These are phyloP conservation scores for Naumovozyma baii DNA, from an alignment of 805 yeast genomes.

Conservation along the genomic window DNA sequence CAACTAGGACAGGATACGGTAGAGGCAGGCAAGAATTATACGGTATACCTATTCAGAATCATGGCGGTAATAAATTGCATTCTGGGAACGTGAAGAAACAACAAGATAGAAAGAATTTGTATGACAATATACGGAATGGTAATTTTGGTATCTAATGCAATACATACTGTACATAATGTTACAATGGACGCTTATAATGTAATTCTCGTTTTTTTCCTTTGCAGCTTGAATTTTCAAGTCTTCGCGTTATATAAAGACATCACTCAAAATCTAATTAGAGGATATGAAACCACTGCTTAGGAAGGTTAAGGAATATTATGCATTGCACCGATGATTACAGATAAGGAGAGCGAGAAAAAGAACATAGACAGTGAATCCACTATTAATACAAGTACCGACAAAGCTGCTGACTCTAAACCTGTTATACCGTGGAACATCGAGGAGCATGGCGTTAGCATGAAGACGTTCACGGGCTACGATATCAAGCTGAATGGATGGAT, in stretches of 20 bases:
- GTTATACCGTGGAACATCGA: constrained; percentile 20
- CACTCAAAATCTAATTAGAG: neutral
- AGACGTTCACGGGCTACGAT: constrained; percentile 23
- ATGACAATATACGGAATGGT: constrained; percentile 57
- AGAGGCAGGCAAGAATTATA: constrained; percentile 8
- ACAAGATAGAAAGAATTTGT: constrained; percentile 45
- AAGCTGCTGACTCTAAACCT: constrained; percentile 8
- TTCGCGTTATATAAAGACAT: too few species aligned
- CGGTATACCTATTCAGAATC: constrained; percentile 6
- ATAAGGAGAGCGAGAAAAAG: neutral
- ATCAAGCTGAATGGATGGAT: constrained; percentile 22
- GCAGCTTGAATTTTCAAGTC: too few species aligned
- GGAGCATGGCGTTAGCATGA: constrained; percentile 12
- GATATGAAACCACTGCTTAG: too few species aligned
- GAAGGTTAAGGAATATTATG: too few species aligned
- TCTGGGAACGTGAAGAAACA: constrained; percentile 31
- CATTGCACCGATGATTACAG: neutral
- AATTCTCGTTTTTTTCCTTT: too few species aligned
- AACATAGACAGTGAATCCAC: neutral
- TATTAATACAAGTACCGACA: constrained; percentile 3
- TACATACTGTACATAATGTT: too few species aligned
- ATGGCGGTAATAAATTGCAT: constrained; percentile 37
- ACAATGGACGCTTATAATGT: too few species aligned
- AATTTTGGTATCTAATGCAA: constrained; percentile 50
- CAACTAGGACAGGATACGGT: neutral